Evolutionary conservation across 2,329 filamentous ascomycete species (phyloP).

Genomic region (Huntiella moniliformis): DNA sequence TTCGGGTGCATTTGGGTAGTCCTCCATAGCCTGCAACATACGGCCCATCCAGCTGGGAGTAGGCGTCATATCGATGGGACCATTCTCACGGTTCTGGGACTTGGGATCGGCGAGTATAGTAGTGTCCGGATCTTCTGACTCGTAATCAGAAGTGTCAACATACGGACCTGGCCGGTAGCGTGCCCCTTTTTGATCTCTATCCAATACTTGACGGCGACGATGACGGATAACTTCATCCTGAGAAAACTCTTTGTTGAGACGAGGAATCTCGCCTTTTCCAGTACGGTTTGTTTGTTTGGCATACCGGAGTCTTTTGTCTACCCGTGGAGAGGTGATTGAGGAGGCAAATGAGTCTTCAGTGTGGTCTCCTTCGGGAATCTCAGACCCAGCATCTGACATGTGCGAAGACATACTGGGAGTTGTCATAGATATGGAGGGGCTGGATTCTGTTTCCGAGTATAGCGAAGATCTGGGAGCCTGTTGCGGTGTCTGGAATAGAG

Average conservation of each 20-base stretch:
- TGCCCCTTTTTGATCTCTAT: conserved; percentile 33
- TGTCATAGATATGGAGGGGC: conserved; percentile 37
- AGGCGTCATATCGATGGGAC: neutral
- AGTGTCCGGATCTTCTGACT: conserved; percentile 24
- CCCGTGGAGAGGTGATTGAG: conserved; percentile 27
- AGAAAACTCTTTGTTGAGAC: conserved; percentile 23
- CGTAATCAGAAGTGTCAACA: conserved; percentile 28
- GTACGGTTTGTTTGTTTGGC: conserved; percentile 24
- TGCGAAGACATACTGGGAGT: conserved; percentile 17
- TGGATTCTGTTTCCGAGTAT: conserved; percentile 40
- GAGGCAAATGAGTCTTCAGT: conserved; percentile 12
- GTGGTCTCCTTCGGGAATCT: conserved; percentile 8
- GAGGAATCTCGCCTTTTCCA: conserved; percentile 46
- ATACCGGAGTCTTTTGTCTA: conserved; percentile 28
- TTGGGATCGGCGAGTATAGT: neutral
- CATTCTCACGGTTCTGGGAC: too few species aligned
- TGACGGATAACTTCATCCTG: conserved; percentile 31
- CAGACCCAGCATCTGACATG: conserved; percentile 24
- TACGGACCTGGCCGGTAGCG: conserved; percentile 20
- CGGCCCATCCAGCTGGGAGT: conserved; percentile 21
- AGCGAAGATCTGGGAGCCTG: conserved; percentile 34
- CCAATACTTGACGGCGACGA: conserved; percentile 31
- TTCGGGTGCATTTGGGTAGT: conserved; percentile 39
- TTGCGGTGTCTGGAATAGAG: conserved; percentile 44
- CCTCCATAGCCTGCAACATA: conserved; percentile 33